Evolutionary conservation across 345 rosid species (phyloP).

Genomic region (Linum usitatissimum): DNA sequence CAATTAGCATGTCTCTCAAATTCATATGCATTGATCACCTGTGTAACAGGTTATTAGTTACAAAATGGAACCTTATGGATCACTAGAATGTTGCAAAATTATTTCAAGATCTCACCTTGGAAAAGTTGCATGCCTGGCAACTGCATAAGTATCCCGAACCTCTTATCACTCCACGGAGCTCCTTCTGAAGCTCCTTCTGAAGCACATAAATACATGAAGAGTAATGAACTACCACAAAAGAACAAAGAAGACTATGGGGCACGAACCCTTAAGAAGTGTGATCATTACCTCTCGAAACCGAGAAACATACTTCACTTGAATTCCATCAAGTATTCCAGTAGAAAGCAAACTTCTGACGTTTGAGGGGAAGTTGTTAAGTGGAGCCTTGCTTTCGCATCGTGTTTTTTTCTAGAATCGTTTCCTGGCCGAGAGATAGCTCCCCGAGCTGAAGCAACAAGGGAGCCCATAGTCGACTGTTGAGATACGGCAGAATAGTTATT

Average conservation of each 20-base stretch:
- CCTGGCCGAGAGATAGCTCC: conserved; percentile 17
- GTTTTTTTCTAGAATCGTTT: conserved; percentile 24
- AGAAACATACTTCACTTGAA: conserved; percentile 52
- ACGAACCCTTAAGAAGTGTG: not conserved
- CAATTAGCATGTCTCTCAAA: conserved; percentile 54
- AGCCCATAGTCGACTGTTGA: conserved; percentile 20
- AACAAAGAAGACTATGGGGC: conserved; percentile 2
- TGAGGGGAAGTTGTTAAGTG: conserved; percentile 51
- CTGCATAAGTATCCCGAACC: conserved; percentile 49
- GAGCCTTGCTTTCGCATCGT: conserved; percentile 28
- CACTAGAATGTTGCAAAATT: not conserved
- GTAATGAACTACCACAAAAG: not conserved
- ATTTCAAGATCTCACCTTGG: conserved; percentile 29
- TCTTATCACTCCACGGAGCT: conserved; percentile 40
- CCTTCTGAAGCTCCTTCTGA: conserved; percentile 54
- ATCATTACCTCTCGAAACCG: conserved; percentile 53
- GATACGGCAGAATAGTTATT: no score
- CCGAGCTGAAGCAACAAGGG: conserved; percentile 9
- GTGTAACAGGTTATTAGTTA: conserved; percentile 4
- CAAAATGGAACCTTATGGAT: not conserved
- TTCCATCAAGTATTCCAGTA: conserved; percentile 65
- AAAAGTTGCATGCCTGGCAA: conserved; percentile 38
- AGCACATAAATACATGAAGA: conserved; percentile 13
- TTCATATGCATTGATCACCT: conserved; percentile 46
- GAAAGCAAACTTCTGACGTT: conserved; percentile 58